Conservation (phyloP, 768 basidiomycete genomes). For the Bullera alba region DNA sequence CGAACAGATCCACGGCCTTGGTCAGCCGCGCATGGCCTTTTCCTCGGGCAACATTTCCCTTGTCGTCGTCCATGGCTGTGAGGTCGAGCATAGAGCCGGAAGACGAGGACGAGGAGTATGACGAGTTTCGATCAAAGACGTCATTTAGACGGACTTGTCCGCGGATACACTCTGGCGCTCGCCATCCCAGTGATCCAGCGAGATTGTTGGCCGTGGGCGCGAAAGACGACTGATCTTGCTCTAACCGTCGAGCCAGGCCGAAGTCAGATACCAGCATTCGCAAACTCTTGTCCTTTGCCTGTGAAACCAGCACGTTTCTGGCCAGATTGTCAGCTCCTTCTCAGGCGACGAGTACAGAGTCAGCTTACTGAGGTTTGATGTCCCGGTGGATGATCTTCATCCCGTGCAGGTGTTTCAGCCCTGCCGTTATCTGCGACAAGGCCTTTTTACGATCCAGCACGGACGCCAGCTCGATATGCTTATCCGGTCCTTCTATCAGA, state of each 20-base stretch:
- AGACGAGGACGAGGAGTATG: conserved; percentile 23
- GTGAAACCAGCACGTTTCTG: conserved; percentile 78
- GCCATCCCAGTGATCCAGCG: conserved; percentile 92
- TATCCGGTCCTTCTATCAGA: conserved; percentile 56
- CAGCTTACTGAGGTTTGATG: conserved; percentile 75
- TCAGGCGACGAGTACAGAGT: neutral
- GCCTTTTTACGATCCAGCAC: conserved; percentile 83
- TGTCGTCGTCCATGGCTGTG: conserved; percentile 47
- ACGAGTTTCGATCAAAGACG: conserved; percentile 40
- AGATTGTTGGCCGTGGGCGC: conserved; percentile 79
- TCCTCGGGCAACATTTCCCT: conserved; percentile 40
- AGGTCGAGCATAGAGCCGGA: conserved; percentile 13
- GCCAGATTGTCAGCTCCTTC: neutral
- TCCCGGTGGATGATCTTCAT: conserved; percentile 96
- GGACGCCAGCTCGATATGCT: conserved; percentile 52
- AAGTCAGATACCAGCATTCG: conserved; percentile 66
- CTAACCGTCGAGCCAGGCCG: conserved; percentile 90
- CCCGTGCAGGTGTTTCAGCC: conserved; percentile 80
- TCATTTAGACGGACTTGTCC: conserved; percentile 93
- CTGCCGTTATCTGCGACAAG: conserved; percentile 74
- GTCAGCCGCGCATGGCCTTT: conserved; percentile 58
- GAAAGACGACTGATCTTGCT: conserved; percentile 93
- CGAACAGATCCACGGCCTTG: conserved; percentile 93
- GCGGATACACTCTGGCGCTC: conserved; percentile 89
- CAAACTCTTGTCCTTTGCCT: conserved; percentile 53